These are phyloP conservation scores for Penicillium salamii DNA, from an alignment of 495 filamentous ascomycete species.

Conservation along the genomic window DNA sequence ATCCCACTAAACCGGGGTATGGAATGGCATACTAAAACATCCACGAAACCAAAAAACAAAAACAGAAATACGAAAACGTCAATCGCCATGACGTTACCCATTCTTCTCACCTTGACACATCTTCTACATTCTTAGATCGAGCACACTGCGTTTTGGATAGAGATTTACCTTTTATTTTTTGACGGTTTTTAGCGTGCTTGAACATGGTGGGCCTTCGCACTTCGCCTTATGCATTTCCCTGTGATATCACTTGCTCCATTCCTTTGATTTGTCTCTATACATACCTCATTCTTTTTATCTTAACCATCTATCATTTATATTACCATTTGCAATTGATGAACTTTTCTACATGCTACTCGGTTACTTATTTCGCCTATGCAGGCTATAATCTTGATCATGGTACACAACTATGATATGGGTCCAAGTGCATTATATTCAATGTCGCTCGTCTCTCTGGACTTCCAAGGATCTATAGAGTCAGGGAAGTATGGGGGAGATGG, in stretches of 20 bases:
- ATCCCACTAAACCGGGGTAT: slow-evolving; percentile 40
- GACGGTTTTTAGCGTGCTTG: slow-evolving; percentile 12
- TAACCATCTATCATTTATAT: slow-evolving; percentile 7
- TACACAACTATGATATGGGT: too few species aligned
- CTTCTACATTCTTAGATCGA: slow-evolving; percentile 9
- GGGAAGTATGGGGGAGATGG: too few species aligned
- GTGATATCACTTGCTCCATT: slow-evolving; percentile 7
- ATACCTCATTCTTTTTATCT: slow-evolving; percentile 9
- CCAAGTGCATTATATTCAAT: too few species aligned
- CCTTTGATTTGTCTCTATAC: slow-evolving; percentile 5
- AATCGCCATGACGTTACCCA: slow-evolving; percentile 1
- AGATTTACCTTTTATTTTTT: slow-evolving; percentile 9
- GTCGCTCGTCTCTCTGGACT: too few species aligned
- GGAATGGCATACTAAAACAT: slow-evolving; percentile 36
- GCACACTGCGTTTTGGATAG: slow-evolving; percentile 2
- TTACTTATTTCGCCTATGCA: background rate
- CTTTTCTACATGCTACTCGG: background rate
- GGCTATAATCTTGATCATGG: background rate
- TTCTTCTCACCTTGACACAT: slow-evolving; percentile 8
- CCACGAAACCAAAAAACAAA: background rate
- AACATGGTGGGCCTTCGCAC: slow-evolving; percentile 6
- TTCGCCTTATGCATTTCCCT: slow-evolving; percentile 8
- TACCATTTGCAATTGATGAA: slow-evolving; percentile 6
- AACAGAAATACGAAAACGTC: slow-evolving; percentile 2
- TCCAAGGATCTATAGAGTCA: too few species aligned